These are phyloP conservation scores for Ceratobasidium sp. DNA, from an alignment of 1,284 basidiomycete genomes.

Conservation along the genomic window DNA sequence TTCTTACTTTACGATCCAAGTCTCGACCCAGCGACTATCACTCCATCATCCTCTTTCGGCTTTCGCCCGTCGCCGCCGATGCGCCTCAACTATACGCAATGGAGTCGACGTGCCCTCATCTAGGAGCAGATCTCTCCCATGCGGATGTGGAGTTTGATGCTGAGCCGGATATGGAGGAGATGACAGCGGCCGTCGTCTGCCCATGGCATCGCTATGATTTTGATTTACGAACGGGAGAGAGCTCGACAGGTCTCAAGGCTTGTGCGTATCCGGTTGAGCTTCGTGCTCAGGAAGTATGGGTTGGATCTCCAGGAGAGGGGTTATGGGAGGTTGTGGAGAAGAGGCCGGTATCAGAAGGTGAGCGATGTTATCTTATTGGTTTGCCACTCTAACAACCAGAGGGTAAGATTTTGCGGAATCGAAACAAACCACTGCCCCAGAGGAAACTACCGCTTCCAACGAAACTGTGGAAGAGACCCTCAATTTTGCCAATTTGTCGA, in stretches of 20 bases:
- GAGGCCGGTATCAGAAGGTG: constrained; percentile 84
- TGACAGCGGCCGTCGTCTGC: constrained; percentile 69
- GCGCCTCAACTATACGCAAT: constrained; percentile 77
- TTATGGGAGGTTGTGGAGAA: constrained; percentile 79
- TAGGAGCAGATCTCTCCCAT: constrained; percentile 84
- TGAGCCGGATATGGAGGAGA: constrained; percentile 61
- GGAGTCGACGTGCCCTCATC: constrained; percentile 86
- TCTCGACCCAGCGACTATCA: constrained; percentile 68
- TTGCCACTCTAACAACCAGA: not conserved
- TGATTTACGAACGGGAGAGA: constrained; percentile 73
- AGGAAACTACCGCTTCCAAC: constrained; percentile 41
- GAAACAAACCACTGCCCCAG: constrained; percentile 52
- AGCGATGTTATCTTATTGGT: constrained; percentile 36
- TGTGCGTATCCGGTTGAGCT: constrained; percentile 80
- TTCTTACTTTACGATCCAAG: constrained; percentile 71
- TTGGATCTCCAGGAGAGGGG: constrained; percentile 69
- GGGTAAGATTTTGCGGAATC: constrained; percentile 58
- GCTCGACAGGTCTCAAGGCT: constrained; percentile 79
- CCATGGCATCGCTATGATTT: constrained; percentile 90
- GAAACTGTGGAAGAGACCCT: constrained; percentile 23
- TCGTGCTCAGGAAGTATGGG: constrained; percentile 66
- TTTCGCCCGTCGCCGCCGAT: constrained; percentile 57
- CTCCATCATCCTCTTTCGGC: constrained; percentile 76
- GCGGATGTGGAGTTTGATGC: constrained; percentile 69
- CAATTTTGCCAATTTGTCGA: not conserved